Evolutionary conservation across 441 rosid genomes (phyloP).

Genomic region (Syzygium malaccense): DNA sequence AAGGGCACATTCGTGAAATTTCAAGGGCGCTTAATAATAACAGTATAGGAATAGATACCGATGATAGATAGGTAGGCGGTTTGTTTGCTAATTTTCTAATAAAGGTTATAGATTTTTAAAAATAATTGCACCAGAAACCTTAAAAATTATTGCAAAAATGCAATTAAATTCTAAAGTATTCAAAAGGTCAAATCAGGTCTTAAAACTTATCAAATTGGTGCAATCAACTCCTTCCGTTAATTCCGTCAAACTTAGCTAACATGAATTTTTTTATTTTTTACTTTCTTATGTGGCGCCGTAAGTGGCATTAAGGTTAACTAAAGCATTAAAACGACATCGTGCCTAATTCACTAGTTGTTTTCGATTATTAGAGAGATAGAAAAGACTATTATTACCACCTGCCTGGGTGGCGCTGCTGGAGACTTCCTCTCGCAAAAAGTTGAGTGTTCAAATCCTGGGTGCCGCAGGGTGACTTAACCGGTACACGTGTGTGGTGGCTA

Average conservation of each 20-base stretch:
- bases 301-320: no score
- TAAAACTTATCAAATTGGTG: not conserved
- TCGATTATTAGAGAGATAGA: not conserved
- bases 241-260: not conserved
- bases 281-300: no score
- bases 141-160: not conserved
- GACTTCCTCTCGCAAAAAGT: no score
- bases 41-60: not conserved
- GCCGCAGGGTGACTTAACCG: no score
- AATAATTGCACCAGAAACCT: not conserved
- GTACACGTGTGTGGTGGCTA: no score
- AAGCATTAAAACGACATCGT: no score
- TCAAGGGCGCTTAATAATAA: not conserved
- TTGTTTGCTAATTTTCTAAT: not conserved
- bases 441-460: no score
- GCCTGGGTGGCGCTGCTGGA: no score
- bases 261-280: no score
- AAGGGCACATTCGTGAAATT: not conserved
- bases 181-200: accelerated
- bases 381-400: not conserved
- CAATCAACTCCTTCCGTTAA: not conserved
- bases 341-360: not conserved
- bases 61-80: not conserved
- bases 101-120: not conserved
- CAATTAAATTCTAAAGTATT: not conserved